A percentile compares a stretch with the other conserved stretches of the same genome.
phyloP scores from a whole-genome alignment of 73 alveolate genomes.

The Tetrahymena elliotti region DNA sequence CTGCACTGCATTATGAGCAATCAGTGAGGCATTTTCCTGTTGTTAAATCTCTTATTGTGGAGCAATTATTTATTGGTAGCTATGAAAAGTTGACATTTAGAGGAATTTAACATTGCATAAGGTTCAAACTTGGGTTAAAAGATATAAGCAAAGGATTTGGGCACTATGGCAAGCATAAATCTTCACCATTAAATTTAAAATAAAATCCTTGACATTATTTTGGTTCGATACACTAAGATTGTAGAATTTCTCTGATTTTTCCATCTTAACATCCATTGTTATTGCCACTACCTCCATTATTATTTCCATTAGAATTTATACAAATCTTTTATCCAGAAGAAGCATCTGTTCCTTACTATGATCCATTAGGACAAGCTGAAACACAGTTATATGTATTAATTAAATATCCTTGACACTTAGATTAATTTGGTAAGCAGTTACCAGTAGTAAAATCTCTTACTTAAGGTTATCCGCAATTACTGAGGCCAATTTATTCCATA shows the following conservation, averaged over 20 bases:
- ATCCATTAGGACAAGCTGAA: not conserved
- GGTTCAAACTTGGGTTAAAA: not conserved
- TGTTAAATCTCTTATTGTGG: not conserved
- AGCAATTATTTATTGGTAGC: not conserved
- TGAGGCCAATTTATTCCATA: not conserved
- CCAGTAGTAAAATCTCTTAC: not conserved
- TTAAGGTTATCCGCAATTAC: not conserved
- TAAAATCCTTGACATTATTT: not conserved
- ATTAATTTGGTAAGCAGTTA: not conserved
- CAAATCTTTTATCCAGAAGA: not conserved
- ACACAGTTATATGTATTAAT: not conserved
- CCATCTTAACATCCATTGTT: not conserved
- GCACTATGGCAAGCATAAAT: not conserved
- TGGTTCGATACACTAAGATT: not conserved
- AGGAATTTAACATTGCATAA: not conserved
- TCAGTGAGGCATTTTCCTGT: not conserved
- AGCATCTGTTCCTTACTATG: not conserved
- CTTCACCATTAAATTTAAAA: not conserved
- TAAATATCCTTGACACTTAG: not conserved
- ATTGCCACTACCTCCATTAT: not conserved
- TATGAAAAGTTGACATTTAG: not conserved
- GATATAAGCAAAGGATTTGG: not conserved
- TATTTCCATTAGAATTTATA: not conserved
- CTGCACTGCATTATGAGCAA: not conserved
- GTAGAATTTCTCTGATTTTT: not conserved